phyloP scores from a whole-genome alignment of 108 stramenopile genomes.

The Cyclotella cryptica region DNA sequence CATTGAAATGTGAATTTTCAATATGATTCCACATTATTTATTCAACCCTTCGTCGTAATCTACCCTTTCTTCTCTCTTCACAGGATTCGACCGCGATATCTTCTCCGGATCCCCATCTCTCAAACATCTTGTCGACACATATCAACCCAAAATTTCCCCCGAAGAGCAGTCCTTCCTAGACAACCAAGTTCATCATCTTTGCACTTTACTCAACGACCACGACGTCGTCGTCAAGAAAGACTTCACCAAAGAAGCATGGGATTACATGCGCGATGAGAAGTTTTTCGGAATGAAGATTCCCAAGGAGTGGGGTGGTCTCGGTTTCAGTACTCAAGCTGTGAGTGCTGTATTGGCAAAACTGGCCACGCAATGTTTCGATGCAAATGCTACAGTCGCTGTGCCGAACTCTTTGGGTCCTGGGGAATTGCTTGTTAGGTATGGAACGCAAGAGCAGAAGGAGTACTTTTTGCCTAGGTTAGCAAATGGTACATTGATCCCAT shows the following conservation, averaged over 20 bases:
- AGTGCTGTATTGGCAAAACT: conserved; percentile 92
- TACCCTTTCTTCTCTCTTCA: neutral
- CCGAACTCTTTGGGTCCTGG: conserved; percentile 98
- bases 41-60: neutral
- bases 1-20: neutral
- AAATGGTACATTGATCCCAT: conserved; percentile 96
- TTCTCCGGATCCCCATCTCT: conserved; percentile 93
- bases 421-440: conserved; percentile 94
- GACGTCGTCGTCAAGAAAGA: conserved; percentile 87
- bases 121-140: conserved; percentile 89
- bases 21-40: neutral
- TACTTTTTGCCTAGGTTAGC: conserved; percentile 94
- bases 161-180: conserved; percentile 89
- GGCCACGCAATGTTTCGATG: conserved; percentile 87
- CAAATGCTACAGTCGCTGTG: conserved; percentile 96
- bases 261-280: conserved; percentile 92
- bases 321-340: conserved; percentile 94
- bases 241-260: conserved; percentile 92
- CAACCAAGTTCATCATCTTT: conserved; percentile 91
- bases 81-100: conserved; percentile 94
- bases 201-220: conserved; percentile 92
- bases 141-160: conserved; percentile 73
- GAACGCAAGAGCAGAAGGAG: conserved; percentile 94
- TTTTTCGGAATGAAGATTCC: conserved; percentile 98
- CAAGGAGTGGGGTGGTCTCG: conserved; percentile 96